These are phyloP conservation scores for Albugo laibachii DNA, from an alignment of 352 stramenopile genomes.

Conservation along the genomic window DNA sequence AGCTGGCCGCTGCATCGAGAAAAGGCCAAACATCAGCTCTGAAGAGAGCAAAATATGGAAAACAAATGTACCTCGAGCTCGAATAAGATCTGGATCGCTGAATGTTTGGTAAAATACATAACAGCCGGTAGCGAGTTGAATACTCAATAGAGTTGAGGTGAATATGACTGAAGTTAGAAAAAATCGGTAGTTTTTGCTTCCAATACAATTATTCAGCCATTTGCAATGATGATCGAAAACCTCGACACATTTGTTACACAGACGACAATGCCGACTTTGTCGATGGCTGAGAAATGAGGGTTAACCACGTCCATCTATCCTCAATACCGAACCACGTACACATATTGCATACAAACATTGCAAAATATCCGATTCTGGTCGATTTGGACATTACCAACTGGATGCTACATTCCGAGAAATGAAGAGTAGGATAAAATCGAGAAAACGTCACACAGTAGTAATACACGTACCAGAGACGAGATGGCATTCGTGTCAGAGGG, in stretches of 20 bases:
- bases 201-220: conserved; percentile 93
- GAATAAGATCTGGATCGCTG: conserved; percentile 20
- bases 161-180: conserved; percentile 58
- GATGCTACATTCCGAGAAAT: not conserved
- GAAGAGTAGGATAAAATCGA: conserved; percentile 1
- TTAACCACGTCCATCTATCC: not conserved
- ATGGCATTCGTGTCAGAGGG: conserved; percentile 59
- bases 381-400: conserved; percentile 1
- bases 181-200: conserved; percentile 70
- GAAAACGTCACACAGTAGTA: too few species aligned
- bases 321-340: conserved; percentile 21
- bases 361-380: conserved; percentile 51
- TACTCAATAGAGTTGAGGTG: conserved; percentile 30
- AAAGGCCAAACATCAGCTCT: not conserved
- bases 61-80: conserved; percentile 13
- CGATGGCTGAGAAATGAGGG: conserved; percentile 28
- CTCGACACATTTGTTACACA: conserved; percentile 92
- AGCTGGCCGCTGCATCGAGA: conserved; percentile 18
- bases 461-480: conserved; percentile 24
- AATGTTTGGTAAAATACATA: conserved; percentile 35
- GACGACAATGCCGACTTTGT: conserved; percentile 82
- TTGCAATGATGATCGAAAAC: conserved; percentile 96
- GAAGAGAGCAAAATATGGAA: not conserved
- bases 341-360: conserved; percentile 77
- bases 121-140: conserved; percentile 50